Conservation (phyloP, 1,284 basidiomycete genomes). For the Puccinia horiana region DNA sequence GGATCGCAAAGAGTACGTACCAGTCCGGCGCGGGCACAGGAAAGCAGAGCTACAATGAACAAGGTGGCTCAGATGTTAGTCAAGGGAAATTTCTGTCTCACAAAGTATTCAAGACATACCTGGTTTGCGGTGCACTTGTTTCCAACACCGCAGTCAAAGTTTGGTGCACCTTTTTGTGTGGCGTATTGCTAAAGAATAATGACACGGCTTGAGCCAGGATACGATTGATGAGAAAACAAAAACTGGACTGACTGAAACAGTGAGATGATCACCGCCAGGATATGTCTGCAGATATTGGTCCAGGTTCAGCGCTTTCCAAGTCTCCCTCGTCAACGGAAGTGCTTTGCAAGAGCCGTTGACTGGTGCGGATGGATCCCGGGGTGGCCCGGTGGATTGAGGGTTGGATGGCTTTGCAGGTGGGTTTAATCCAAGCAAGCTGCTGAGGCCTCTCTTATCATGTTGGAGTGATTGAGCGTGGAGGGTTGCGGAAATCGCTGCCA, state of each 20-base stretch:
- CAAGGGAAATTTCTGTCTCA: not conserved
- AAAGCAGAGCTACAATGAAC: conserved; percentile 27
- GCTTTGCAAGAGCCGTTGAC: conserved; percentile 33
- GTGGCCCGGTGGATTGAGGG: conserved; percentile 20
- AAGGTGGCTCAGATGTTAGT: not conserved
- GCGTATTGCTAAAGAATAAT: conserved; percentile 34
- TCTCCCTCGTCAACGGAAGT: conserved; percentile 38
- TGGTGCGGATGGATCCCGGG: conserved; percentile 25
- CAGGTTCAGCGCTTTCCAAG: conserved; percentile 36
- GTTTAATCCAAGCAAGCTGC: not conserved
- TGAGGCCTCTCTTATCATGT: conserved; percentile 10
- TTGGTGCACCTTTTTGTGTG: conserved; percentile 13
- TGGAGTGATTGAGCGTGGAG: not conserved
- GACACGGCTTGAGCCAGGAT: not conserved
- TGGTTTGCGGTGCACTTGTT: conserved; percentile 21
- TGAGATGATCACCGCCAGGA: conserved; percentile 43
- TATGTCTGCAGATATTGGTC: conserved; percentile 41
- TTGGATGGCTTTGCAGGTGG: not conserved
- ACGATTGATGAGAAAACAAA: not conserved
- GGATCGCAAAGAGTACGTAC: conserved; percentile 44
- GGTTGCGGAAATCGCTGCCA: not conserved
- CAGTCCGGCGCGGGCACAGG: conserved; percentile 35
- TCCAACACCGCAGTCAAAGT: conserved; percentile 45
- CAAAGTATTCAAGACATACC: not conserved
- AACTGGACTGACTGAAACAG: conserved; percentile 27